A percentile compares a stretch with the other conserved stretches of the same genome.
phyloP scores from a whole-genome alignment of 2,329 filamentous ascomycete species.

The Amphichorda felina region DNA sequence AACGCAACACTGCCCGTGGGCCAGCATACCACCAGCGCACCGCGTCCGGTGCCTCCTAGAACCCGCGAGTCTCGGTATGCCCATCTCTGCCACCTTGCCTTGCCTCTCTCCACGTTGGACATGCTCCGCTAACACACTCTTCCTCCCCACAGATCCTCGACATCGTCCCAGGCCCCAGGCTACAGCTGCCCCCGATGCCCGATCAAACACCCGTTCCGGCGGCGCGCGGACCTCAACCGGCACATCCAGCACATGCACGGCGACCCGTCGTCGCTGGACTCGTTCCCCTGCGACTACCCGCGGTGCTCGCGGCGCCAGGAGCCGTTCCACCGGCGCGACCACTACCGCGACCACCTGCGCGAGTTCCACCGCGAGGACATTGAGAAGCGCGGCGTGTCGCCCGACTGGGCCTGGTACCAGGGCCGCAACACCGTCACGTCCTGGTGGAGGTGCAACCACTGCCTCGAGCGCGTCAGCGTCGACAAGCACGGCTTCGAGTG shows the following conservation, averaged over 20 bases:
- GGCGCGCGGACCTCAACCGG: slow-evolving; percentile 41
- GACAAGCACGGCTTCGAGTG: slow-evolving; percentile 30
- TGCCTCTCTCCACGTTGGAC: not conserved
- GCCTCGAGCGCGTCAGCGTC: slow-evolving; percentile 32
- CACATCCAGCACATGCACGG: slow-evolving; percentile 38
- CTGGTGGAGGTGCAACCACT: slow-evolving; percentile 45
- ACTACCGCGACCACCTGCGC: slow-evolving; percentile 44
- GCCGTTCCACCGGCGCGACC: slow-evolving; percentile 42
- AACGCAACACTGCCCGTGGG: no score
- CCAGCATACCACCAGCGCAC: no score
- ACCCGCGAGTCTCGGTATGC: no score
- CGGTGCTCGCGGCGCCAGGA: slow-evolving; percentile 29
- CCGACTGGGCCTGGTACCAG: slow-evolving; percentile 24
- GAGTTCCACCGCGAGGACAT: slow-evolving; percentile 44
- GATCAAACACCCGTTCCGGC: slow-evolving; percentile 32
- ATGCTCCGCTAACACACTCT: not conserved
- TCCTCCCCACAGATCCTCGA: not conserved
- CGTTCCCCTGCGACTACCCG: slow-evolving; percentile 39
- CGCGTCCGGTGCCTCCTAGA: no score
- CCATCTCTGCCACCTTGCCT: no score
- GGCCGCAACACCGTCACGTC: slow-evolving; percentile 22
- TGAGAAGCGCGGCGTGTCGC: slow-evolving; percentile 27
- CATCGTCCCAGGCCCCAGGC: not conserved
- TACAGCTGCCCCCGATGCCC: slow-evolving; percentile 22
- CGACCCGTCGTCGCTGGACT: slow-evolving; percentile 24